Evolutionary conservation across 768 basidiomycete species (phyloP).

Genomic region (Rhodocollybia butyracea): DNA sequence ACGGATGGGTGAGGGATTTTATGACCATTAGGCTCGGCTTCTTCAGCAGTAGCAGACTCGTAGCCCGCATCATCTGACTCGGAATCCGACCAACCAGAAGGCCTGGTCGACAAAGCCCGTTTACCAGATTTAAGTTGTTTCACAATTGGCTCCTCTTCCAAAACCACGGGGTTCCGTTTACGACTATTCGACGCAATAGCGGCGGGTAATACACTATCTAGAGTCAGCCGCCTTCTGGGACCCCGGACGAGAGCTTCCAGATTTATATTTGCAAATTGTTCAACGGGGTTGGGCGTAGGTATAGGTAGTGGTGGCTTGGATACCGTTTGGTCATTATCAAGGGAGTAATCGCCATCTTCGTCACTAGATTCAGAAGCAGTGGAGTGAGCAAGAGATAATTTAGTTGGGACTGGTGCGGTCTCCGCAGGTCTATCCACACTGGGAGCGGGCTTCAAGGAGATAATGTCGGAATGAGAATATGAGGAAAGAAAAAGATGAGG

Average conservation of each 20-base stretch:
- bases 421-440: background rate
- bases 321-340: background rate
- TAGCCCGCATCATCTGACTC: slow-evolving; percentile 30
- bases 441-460: background rate
- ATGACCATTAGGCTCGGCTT: background rate
- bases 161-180: slow-evolving; percentile 29
- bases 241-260: slow-evolving; percentile 40
- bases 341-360: background rate
- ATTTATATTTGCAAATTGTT: background rate
- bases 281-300: background rate
- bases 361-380: background rate
- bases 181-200: slow-evolving; percentile 20
- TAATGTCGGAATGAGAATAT: background rate
- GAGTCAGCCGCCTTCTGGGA: slow-evolving; percentile 27
- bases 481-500: background rate
- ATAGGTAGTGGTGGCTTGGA: too few relatives aligned
- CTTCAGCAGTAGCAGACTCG: slow-evolving; percentile 12
- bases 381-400: background rate
- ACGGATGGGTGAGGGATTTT: background rate
- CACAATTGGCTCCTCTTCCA: slow-evolving; percentile 32
- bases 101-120: slow-evolving; percentile 20
- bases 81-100: slow-evolving; percentile 20
- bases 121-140: slow-evolving; percentile 24
- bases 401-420: background rate
- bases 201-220: slow-evolving; percentile 19